Base-by-base conservation (phyloP, 257 asterid genomes). In the Scutellaria baicalensis region DNA sequence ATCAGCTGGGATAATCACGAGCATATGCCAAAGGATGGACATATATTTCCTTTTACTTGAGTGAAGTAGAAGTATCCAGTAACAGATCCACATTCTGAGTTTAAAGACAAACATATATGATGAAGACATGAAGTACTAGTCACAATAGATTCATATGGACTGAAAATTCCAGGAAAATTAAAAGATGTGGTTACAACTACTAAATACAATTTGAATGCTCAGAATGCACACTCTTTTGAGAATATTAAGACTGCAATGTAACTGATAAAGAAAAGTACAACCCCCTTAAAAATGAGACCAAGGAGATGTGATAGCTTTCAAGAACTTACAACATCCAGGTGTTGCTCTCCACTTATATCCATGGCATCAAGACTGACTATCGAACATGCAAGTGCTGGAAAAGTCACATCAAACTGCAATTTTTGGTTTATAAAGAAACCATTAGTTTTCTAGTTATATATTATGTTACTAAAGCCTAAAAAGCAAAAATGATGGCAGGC, bases 341-440 rank as follows among this genome's bases (percentile, higher is more conserved):
- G 99, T 78, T 94, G 97, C 87, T 91, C 99, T 78, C 99, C 97
- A 70, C 99, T 88, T 58, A 94, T 91, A 85, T 94, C 99, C 96
- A 94, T 94, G 74, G 96, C 99, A 82, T 94, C 99, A 59, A 94
- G 78, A 76, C 99, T 94, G 80, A 94, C 76, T 39, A 89, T 88
- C 62, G 99, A 94, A 71, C 99, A 94, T 16, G 99, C 81, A 69
- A 94, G 93, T 59, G 97, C 96, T 43, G 99, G 97, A 72, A 94
- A 91, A 70, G 99, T 94, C 75, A 94, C 89, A 84, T 94, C 99
- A 78, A 91, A 94, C 99, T 94, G 99, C 88, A 88, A 75, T 77
- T 80, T 55, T 77, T 70, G 79, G 59, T 79, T 16, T 47, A 81
- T 13, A 67, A 31, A 67, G 74, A 70, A 75, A 63, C 39, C 33